phyloP scores from a whole-genome alignment of 2,329 filamentous ascomycete species.

The Biscogniauxia sp. region DNA sequence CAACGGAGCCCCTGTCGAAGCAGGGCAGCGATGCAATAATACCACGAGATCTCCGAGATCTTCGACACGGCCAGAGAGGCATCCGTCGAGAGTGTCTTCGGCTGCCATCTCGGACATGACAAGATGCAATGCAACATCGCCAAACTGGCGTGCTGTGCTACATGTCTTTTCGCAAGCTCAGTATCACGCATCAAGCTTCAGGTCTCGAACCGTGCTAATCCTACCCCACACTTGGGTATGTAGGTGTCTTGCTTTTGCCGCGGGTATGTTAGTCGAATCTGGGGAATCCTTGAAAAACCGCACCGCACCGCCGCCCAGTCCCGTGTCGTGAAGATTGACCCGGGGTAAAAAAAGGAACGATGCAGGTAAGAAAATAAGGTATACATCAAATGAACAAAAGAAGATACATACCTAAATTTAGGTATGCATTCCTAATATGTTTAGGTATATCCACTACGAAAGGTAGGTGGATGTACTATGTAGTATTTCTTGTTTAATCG shows the following conservation, averaged over 20 bases:
- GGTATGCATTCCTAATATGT: too few species aligned
- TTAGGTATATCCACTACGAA: too few species aligned
- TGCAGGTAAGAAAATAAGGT: too few species aligned
- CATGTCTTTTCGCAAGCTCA: constrained; percentile 11
- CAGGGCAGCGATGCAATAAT: constrained; percentile 1
- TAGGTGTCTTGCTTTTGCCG: constrained; percentile 9
- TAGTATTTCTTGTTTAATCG: too few species aligned
- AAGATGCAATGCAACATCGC: constrained; percentile 21
- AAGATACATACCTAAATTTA: too few species aligned
- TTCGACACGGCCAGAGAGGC: constrained; percentile 18
- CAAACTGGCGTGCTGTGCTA: neutral
- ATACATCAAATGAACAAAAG: too few species aligned
- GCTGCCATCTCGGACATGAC: constrained; percentile 23
- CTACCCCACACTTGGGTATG: neutral
- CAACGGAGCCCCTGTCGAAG: constrained; percentile 9
- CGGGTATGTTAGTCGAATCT: constrained; percentile 17
- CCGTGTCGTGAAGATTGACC: neutral
- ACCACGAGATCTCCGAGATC: constrained; percentile 10
- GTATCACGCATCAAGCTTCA: neutral
- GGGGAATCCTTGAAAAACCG: constrained; percentile 21
- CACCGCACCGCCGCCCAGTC: neutral
- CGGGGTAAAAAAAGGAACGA: too few species aligned
- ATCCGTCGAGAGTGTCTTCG: constrained; percentile 15
- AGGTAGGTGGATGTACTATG: too few species aligned
- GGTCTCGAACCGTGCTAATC: neutral